phyloP scores from a whole-genome alignment of 2,329 filamentous ascomycete genomes.

The Ceratocystis lukuohia region DNA sequence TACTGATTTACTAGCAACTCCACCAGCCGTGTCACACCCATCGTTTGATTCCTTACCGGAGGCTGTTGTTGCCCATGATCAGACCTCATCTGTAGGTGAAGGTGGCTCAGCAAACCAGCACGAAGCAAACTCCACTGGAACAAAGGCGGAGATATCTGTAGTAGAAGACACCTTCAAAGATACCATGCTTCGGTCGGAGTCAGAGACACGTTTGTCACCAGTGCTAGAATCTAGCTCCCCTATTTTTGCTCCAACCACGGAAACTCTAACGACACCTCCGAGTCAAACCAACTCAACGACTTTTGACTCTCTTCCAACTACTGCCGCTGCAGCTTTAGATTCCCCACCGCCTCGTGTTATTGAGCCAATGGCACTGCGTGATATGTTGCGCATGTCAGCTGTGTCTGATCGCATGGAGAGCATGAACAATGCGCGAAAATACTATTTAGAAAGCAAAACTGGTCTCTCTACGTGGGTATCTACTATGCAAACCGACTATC shows the following conservation, averaged over 20 bases:
- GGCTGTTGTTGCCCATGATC: background rate
- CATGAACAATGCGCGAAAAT: slow-evolving; percentile 15
- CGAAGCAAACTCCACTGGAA: background rate
- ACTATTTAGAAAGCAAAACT: slow-evolving; percentile 4
- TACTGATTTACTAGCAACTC: background rate
- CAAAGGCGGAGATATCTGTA: background rate
- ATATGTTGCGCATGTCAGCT: slow-evolving; percentile 9
- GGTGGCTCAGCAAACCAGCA: background rate
- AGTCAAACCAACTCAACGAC: background rate
- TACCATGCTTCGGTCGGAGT: background rate
- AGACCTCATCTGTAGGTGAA: background rate
- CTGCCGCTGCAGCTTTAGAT: slow-evolving; percentile 10
- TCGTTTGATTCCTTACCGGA: background rate
- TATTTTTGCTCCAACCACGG: background rate
- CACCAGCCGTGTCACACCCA: background rate
- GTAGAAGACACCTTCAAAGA: background rate
- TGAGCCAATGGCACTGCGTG: slow-evolving; percentile 13
- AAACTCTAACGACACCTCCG: slow-evolving; percentile 1
- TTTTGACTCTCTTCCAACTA: slow-evolving; percentile 11
- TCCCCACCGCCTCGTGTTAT: slow-evolving; percentile 7
- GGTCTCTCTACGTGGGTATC: slow-evolving; percentile 15
- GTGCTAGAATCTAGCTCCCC: background rate
- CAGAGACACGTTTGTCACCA: background rate
- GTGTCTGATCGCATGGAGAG: slow-evolving; percentile 7
- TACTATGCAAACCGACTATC: slow-evolving; percentile 26